Evolutionary conservation across 495 filamentous ascomycete genomes (phyloP).

Genomic region (Lasiosphaeria ovina): DNA sequence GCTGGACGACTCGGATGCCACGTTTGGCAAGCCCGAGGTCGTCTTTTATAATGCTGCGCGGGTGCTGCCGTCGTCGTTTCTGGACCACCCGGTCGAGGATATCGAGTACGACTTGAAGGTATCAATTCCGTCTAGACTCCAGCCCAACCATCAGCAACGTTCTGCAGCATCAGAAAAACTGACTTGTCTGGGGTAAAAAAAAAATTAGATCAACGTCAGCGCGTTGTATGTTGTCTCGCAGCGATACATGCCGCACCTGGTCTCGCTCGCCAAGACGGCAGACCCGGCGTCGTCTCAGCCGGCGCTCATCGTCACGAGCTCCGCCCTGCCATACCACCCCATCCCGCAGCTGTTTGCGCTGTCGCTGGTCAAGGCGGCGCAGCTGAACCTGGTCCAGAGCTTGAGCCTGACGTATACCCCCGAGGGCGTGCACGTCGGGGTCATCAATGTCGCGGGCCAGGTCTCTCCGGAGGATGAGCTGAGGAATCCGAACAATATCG

Average conservation of each 20-base stretch:
- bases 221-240: conserved; percentile 35
- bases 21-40: conserved; percentile 30
- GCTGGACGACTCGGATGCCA: conserved; percentile 29
- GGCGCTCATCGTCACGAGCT: conserved; percentile 39
- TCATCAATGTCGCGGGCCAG: conserved; percentile 35
- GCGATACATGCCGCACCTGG: conserved; percentile 36
- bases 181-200: neutral
- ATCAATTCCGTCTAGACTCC: too few relatives aligned
- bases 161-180: too few relatives aligned
- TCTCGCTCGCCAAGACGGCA: conserved; percentile 19
- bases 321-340: conserved; percentile 32
- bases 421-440: conserved; percentile 36
- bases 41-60: conserved; percentile 45
- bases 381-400: conserved; percentile 39
- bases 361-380: conserved; percentile 42
- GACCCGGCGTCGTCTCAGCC: conserved; percentile 27
- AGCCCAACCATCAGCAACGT: too few relatives aligned
- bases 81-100: conserved; percentile 30
- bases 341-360: conserved; percentile 42
- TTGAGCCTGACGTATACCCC: conserved; percentile 29
- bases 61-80: conserved; percentile 27
- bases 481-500: conserved; percentile 40
- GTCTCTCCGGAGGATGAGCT: conserved; percentile 30
- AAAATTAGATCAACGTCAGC: conserved; percentile 34
- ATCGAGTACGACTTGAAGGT: conserved; percentile 42